These are phyloP conservation scores for Raffaelea albimanens DNA, from an alignment of 2,329 filamentous ascomycete species.

Conservation along the genomic window DNA sequence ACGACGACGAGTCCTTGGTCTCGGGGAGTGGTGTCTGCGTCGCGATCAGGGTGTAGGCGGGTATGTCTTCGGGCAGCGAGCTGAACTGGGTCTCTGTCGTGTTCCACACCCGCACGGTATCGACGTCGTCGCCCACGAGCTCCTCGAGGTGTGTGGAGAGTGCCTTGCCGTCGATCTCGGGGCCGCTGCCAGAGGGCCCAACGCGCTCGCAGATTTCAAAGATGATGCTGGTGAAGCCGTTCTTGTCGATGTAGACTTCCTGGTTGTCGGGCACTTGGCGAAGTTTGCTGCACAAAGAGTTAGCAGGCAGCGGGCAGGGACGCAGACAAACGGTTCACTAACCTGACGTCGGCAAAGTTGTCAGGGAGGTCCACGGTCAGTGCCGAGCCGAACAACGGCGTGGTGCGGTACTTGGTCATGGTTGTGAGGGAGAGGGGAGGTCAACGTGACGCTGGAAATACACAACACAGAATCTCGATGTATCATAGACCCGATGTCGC, in stretches of 20 bases:
- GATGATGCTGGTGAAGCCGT: conserved; percentile 79
- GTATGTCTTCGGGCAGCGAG: conserved; percentile 32
- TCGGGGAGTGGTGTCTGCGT: conserved; percentile 41
- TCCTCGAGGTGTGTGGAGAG: conserved; percentile 61
- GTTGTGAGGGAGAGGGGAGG: conserved; percentile 6
- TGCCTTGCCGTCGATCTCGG: conserved; percentile 60
- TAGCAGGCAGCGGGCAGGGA: background rate
- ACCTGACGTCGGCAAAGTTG: conserved; percentile 67
- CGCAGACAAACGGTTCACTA: conserved; percentile 14
- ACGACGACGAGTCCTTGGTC: conserved; percentile 13
- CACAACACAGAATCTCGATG: no score
- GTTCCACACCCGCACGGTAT: conserved; percentile 57
- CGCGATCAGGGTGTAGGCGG: conserved; percentile 61
- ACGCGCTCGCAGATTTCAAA: conserved; percentile 86
- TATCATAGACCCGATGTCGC: no score
- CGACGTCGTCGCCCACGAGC: conserved; percentile 53
- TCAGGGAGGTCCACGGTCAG: conserved; percentile 58
- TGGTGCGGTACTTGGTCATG: conserved; percentile 46
- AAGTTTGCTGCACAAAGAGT: conserved; percentile 55
- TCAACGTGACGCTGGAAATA: no score
- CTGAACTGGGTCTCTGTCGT: conserved; percentile 52
- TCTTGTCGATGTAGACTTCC: conserved; percentile 79
- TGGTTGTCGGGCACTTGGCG: conserved; percentile 78
- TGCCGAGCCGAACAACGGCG: conserved; percentile 63
- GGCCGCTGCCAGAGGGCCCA: conserved; percentile 38